phyloP scores from a whole-genome alignment of 2,329 filamentous ascomycete genomes.

The Trichophyton simii region DNA sequence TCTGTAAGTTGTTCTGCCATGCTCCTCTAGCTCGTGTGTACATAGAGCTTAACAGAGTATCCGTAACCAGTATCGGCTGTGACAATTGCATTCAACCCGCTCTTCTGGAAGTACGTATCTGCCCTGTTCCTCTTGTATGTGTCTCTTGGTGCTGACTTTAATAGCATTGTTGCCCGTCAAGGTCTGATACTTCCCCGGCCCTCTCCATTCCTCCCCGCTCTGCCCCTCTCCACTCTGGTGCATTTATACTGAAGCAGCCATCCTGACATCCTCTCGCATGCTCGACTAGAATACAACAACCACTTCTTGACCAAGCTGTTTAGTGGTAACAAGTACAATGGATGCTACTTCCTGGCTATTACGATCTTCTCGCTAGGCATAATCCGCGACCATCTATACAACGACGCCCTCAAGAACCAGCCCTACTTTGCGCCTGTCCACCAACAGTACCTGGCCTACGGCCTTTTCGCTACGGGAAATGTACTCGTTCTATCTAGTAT shows the following conservation, averaged over 20 bases:
- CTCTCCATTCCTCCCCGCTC: neutral
- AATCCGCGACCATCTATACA: constrained; percentile 76
- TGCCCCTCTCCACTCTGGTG: neutral
- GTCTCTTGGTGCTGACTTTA: constrained; percentile 4
- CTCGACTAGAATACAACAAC: constrained; percentile 66
- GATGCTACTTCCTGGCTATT: constrained; percentile 79
- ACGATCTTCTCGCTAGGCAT: constrained; percentile 89
- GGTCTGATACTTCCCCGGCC: constrained; percentile 37
- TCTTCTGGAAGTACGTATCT: constrained; percentile 91
- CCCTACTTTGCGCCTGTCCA: constrained; percentile 64
- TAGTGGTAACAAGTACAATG: constrained; percentile 62
- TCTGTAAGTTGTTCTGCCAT: constrained; percentile 35
- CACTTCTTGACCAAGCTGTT: constrained; percentile 81
- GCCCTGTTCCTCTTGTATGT: neutral
- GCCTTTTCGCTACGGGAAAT: constrained; percentile 64
- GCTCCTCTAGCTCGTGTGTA: neutral
- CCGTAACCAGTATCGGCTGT: constrained; percentile 55
- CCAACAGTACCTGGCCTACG: constrained; percentile 52
- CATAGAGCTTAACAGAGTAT: neutral
- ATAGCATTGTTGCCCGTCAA: constrained; percentile 68
- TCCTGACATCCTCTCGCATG: neutral
- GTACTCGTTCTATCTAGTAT: constrained; percentile 77
- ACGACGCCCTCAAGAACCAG: constrained; percentile 63
- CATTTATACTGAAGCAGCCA: neutral
- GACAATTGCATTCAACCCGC: constrained; percentile 85